These are phyloP conservation scores for Trapa bicornis DNA, from an alignment of 345 rosid species.

Conservation along the genomic window DNA sequence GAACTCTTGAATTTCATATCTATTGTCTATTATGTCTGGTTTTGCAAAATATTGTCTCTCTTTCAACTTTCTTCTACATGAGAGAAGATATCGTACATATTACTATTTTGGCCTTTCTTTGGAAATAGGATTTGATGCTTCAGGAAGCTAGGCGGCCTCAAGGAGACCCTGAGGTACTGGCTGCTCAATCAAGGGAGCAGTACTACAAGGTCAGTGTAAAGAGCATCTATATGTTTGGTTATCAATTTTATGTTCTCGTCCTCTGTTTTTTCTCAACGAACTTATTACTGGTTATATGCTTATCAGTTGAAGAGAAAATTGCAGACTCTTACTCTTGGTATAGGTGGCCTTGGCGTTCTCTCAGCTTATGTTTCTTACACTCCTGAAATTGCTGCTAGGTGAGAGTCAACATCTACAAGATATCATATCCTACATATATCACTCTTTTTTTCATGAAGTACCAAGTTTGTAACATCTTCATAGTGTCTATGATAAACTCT, in stretches of 20 bases:
- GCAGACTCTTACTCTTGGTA: slow-evolving; percentile 60
- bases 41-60: not conserved
- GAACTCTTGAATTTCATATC: not conserved
- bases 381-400: slow-evolving; percentile 87
- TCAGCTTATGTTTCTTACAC: slow-evolving; percentile 76
- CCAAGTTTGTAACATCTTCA: not conserved
- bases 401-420: slow-evolving; percentile 1
- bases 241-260: not conserved
- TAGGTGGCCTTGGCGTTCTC: slow-evolving; percentile 79
- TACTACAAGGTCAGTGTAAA: slow-evolving; percentile 48
- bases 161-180: slow-evolving; percentile 67
- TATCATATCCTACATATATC: no score
- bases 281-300: slow-evolving; percentile 8
- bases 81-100: slow-evolving; percentile 9
- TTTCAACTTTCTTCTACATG: not conserved
- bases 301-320: slow-evolving; percentile 62
- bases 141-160: slow-evolving; percentile 48
- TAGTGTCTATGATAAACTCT: not conserved
- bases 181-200: slow-evolving; percentile 68
- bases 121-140: slow-evolving; percentile 50
- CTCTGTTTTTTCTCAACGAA: not conserved
- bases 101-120: slow-evolving; percentile 7
- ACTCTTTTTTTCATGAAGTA: not conserved
- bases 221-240: not conserved
- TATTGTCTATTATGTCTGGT: not conserved